A percentile compares a stretch with the other conserved stretches of the same genome.
phyloP scores from a whole-genome alignment of 2,329 filamentous ascomycete genomes.

The Nigrograna mackinnonii region DNA sequence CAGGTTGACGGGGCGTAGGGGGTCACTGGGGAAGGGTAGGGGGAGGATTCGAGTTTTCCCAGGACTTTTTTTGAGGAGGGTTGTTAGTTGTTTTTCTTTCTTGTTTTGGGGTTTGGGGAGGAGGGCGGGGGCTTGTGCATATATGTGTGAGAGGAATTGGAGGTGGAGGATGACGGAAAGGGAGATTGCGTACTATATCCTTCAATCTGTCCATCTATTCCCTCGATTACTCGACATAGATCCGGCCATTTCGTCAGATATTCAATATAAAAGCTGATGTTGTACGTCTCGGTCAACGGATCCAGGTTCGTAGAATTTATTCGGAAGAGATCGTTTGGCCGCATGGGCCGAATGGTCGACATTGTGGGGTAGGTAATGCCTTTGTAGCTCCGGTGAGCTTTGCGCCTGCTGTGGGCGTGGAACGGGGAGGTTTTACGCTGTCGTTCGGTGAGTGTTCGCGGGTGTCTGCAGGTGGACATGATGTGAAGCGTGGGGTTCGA shows the following conservation, averaged over 20 bases:
- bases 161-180: not conserved
- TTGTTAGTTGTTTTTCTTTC: constrained; percentile 5
- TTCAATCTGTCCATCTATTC: constrained; percentile 83
- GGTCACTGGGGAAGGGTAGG: constrained; percentile 73
- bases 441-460: too few species aligned
- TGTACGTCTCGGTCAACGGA: constrained; percentile 96
- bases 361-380: too few species aligned
- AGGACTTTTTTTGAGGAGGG: constrained; percentile 71
- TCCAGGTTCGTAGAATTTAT: constrained; percentile 96
- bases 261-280: constrained; percentile 91
- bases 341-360: constrained; percentile 83
- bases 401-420: too few species aligned
- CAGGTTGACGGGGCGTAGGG: constrained; percentile 65
- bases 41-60: constrained; percentile 85
- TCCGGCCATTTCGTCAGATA: constrained; percentile 97
- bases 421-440: too few species aligned
- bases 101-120: not conserved
- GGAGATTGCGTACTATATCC: constrained; percentile 75
- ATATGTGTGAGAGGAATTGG: not conserved
- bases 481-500: too few species aligned
- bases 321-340: constrained; percentile 71
- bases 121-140: not conserved
- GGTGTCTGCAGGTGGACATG: too few species aligned
- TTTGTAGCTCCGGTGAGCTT: too few species aligned
- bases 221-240: constrained; percentile 90